phyloP scores from a whole-genome alignment of 345 rosid genomes.

The Gossypium thurberi region DNA sequence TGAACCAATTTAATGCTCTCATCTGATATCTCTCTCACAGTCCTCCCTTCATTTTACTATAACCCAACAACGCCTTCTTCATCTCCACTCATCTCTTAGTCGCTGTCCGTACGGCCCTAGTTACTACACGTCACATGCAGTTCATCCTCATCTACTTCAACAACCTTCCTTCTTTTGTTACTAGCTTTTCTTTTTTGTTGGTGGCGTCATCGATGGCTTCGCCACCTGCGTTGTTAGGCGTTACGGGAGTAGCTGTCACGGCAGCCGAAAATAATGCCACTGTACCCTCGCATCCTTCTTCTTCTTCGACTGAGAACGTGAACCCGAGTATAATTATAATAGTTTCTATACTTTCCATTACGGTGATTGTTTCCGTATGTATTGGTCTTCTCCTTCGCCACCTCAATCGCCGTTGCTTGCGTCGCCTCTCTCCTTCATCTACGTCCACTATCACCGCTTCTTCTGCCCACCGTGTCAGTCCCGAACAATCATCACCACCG shows the following conservation, averaged over 20 bases:
- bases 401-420: slow-evolving; percentile 54
- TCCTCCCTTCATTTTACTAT: background rate
- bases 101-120: no score
- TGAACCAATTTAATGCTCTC: no score
- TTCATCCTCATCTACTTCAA: background rate
- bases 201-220: background rate
- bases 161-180: background rate
- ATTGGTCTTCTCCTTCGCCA: slow-evolving; percentile 69
- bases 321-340: slow-evolving; percentile 61
- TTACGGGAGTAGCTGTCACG: slow-evolving; percentile 17
- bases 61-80: no score
- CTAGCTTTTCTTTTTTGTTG: no score
- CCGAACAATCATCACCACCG: slow-evolving; percentile 23
- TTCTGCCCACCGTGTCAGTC: slow-evolving; percentile 36
- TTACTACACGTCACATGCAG: background rate
- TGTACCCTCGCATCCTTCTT: slow-evolving; percentile 1
- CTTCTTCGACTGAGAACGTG: slow-evolving; percentile 27
- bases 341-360: slow-evolving; percentile 47
- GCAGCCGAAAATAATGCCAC: background rate
- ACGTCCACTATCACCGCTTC: slow-evolving; percentile 12
- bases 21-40: no score
- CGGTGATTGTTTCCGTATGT: slow-evolving; percentile 49
- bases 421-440: slow-evolving; percentile 27
- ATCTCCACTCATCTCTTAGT: no score
- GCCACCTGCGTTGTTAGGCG: slow-evolving; percentile 14